Base-by-base conservation (phyloP, 345 rosid genomes). In the Bruguiera gymnorhiza region DNA sequence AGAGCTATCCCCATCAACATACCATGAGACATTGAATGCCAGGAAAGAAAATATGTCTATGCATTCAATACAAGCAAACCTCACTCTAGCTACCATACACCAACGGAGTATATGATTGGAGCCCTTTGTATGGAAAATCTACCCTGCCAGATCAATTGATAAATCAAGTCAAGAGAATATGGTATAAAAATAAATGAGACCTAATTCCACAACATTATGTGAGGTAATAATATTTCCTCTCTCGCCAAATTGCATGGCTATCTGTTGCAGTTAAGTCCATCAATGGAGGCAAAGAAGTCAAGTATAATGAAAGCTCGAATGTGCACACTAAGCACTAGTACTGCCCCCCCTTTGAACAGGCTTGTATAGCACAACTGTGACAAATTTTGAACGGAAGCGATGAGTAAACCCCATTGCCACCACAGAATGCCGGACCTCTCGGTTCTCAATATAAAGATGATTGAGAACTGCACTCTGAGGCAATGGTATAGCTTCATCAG, bases 361-460 rank as follows among this genome's bases (percentile, higher is more conserved):
- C 76, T 96, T 92, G 86, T 96, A 96, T 67, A 96, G 83, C 77
- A 96, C 97, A 27, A 92, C 95, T 53, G 96, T 92, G 46, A 96
- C 99, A 69, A 71, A 96, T 81, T 92, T 92, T 46, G 99, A 78
- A 65, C 75, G 84, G 79, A 90, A 96, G 63, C 98, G 91, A 68
- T 96, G 99, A 62, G 97, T 85, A 83, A 89, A 86, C 36, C 99
- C 99, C 11, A 96, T 91, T 10, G 96, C 97, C 68, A 92, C 97
- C 43, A 90, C 90, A 1, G 99, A 88, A 52, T 96, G 86, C 30
- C 98, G 97, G 32, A 90, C 67, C 37, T 89, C 96, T 70, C 90
- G 75, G 76, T 89, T 90, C 73, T 96, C 97, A 20, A 96, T 96
- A 71, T 88, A 96, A 16, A 96, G 92, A 60, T 96, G 99, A 83